Conservation (phyloP, 306 rosid genomes). For the Dalbergia cochinchinensis region DNA sequence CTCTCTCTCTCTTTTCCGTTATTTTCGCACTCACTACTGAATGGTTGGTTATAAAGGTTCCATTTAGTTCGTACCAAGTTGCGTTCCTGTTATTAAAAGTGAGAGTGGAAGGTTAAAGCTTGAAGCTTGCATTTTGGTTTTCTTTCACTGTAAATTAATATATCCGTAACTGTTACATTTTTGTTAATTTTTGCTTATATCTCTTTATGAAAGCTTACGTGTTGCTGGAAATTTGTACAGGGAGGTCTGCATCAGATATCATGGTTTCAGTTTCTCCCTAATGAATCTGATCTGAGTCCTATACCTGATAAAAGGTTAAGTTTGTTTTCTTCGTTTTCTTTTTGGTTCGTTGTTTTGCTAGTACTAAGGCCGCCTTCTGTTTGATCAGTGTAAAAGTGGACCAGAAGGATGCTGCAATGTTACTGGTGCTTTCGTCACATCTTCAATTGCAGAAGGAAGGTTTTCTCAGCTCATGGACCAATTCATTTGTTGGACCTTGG, state of each 20-base stretch:
- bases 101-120: conserved; percentile 11
- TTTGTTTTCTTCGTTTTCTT: conserved; percentile 25
- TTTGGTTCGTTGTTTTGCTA: conserved; percentile 21
- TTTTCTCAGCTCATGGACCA: conserved; percentile 90
- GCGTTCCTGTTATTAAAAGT: background rate
- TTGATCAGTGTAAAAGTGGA: conserved; percentile 69
- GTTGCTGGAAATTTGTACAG: conserved; percentile 56
- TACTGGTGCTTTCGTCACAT: conserved; percentile 83
- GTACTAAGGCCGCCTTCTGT: conserved; percentile 40
- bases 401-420: conserved; percentile 89
- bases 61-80: too few relatives aligned
- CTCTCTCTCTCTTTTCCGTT: too few relatives aligned
- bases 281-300: conserved; percentile 81
- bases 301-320: conserved; percentile 82
- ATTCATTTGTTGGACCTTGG: conserved; percentile 99
- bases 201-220: conserved; percentile 31
- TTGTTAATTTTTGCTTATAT: conserved; percentile 12
- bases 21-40: too few relatives aligned
- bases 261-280: conserved; percentile 96
- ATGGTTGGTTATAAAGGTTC: too few relatives aligned
- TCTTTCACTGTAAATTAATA: conserved; percentile 38
- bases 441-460: conserved; percentile 93
- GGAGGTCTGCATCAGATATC: conserved; percentile 89
- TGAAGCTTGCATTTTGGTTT: conserved; percentile 22
- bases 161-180: conserved; percentile 4